Evolutionary conservation across 2,329 filamentous ascomycete species (phyloP), one percentile per base, ranked within the genome.

Genomic region (Ambrosiella xylebori): DNA sequence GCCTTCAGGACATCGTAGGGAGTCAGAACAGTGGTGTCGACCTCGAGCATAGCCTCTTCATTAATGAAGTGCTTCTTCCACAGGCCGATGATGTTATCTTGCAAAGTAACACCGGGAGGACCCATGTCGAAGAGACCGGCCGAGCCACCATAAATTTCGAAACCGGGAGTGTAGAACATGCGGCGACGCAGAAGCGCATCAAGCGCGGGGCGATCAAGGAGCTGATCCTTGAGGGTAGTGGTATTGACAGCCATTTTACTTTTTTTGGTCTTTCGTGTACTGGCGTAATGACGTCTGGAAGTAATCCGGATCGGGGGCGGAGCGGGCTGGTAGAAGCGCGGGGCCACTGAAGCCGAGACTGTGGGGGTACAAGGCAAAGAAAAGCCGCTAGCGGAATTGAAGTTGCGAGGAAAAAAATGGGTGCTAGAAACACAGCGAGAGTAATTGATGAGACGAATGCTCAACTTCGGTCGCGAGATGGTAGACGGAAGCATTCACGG

Each of bases 41-140:
- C 82, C 74, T 95, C 88, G 64, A 95, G 81, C 88, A 95, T 95
- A 68, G 95, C 86, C 75, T 95, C 89, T 74, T 90, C 85, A 60
- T 94, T 77, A 62, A 95, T 82, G 68, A 95, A 95, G 74, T 95
- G 89, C 71, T 94, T 94, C 69, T 88, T 80, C 90, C 90, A 96
- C 63, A 82, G 69, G 69, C 94, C 88, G 69, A 95, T 76, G 65
- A 96, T 85, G 73, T 93, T 91, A 66, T 87, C 83, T 71, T 94
- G 86, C 61, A 95, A 79, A 54, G 86, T 80, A 71, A 86, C 90
- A 63, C 90, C 88, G 38, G 90, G 87, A 37, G 90, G 89, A 64
- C 90, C 90, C 73, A 94, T 95, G 72, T 96, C 90, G 74, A 88
- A 96, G 60, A 95, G 84, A 66, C 89, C 89, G 64, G 82, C 84